A percentile compares a stretch with the other conserved stretches of the same genome.
Evolutionary conservation across 768 basidiomycete species (phyloP).

Genomic region (Xerocomus brunneocitrinus): DNA sequence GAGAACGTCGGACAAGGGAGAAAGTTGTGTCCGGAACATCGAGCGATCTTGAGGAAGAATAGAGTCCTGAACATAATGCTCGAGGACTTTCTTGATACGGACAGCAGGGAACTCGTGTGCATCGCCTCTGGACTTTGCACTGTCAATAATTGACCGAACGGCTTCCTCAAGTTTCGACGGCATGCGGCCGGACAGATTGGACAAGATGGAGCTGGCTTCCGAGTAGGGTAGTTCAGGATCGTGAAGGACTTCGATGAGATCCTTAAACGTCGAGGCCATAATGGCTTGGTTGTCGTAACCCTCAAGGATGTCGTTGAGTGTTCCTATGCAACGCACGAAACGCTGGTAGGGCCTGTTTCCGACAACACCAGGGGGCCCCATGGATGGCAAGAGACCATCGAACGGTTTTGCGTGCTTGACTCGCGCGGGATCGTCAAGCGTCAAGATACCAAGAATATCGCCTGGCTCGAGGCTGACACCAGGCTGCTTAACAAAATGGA

Average conservation of each 20-base stretch:
- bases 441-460: constrained; percentile 94
- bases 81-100: constrained; percentile 81
- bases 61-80: constrained; percentile 78
- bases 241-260: constrained; percentile 76
- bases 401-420: constrained; percentile 99
- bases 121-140: constrained; percentile 67
- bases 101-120: constrained; percentile 84
- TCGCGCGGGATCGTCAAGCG: constrained; percentile 91
- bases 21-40: constrained; percentile 72
- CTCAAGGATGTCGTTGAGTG: constrained; percentile 87
- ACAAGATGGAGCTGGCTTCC: constrained; percentile 77
- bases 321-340: constrained; percentile 64
- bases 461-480: constrained; percentile 96
- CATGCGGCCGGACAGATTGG: constrained; percentile 89
- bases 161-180: constrained; percentile 86
- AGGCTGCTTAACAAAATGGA: constrained; percentile 96
- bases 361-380: constrained; percentile 81
- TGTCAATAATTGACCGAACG: constrained; percentile 74
- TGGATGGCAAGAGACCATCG: constrained; percentile 84
- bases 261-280: constrained; percentile 83
- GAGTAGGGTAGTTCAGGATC: constrained; percentile 87
- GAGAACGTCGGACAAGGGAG: constrained; percentile 66
- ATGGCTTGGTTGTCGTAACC: constrained; percentile 96
- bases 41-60: constrained; percentile 75
- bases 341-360: constrained; percentile 91